Conservation (phyloP, 148 eudicot genomes). For the Fagopyrum homotropicum region DNA sequence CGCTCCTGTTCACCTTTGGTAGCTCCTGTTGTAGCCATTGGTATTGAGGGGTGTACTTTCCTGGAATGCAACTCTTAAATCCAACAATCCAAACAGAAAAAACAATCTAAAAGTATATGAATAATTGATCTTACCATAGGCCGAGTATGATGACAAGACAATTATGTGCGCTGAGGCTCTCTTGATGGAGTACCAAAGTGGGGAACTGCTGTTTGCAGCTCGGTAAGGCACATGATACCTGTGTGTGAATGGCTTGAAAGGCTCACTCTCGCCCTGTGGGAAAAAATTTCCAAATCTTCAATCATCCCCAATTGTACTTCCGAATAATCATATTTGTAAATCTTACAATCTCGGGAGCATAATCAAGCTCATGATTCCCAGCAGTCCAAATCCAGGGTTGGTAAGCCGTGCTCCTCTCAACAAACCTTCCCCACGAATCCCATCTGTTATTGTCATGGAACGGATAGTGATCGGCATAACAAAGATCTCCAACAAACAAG, state of each 20-base stretch:
- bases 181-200: slow-evolving; percentile 95
- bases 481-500: slow-evolving; percentile 76
- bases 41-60: too few species aligned
- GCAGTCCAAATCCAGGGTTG: slow-evolving; percentile 96
- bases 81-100: neutral
- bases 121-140: slow-evolving; percentile 46
- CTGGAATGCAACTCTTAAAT: neutral
- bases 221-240: slow-evolving; percentile 65
- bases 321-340: neutral
- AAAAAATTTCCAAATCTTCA: too few species aligned
- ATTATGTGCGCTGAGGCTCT: slow-evolving; percentile 87
- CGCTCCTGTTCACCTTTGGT: too few species aligned
- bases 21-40: too few species aligned
- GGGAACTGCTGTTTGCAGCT: slow-evolving; percentile 64
- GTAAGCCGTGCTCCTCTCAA: slow-evolving; percentile 76
- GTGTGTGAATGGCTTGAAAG: slow-evolving; percentile 67
- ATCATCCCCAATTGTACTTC: too few species aligned
- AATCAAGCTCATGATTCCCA: slow-evolving; percentile 93
- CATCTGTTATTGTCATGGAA: slow-evolving; percentile 78
- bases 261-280: slow-evolving; percentile 57
- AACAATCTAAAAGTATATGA: neutral
- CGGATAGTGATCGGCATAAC: slow-evolving; percentile 75
- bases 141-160: slow-evolving; percentile 79
- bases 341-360: slow-evolving; percentile 79
- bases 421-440: slow-evolving; percentile 93